Percentiles rank a stretch among this genome's conserved stretches.
Evolutionary conservation across 768 basidiomycete species (phyloP).

Genomic region (Naganishia antarctica): DNA sequence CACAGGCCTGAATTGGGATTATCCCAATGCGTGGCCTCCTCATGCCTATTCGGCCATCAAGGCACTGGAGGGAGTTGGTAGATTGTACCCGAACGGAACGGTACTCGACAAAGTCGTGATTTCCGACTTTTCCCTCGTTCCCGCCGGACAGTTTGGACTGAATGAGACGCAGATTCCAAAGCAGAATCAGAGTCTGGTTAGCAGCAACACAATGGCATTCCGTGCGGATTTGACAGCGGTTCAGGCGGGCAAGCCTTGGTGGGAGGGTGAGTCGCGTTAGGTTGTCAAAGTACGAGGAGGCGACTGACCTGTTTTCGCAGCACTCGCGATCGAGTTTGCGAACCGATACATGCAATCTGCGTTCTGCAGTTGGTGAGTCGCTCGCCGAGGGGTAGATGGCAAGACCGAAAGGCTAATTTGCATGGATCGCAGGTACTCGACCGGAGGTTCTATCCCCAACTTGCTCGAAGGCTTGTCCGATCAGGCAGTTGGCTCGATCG

Average conservation of each 20-base stretch:
- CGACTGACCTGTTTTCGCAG: constrained; percentile 40
- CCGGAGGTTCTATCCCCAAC: constrained; percentile 74
- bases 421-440: constrained; percentile 54
- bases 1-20: constrained; percentile 56
- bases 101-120: constrained; percentile 55
- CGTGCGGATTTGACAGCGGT: constrained; percentile 49
- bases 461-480: constrained; percentile 64
- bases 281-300: constrained; percentile 77
- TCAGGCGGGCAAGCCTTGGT: constrained; percentile 52
- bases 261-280: constrained; percentile 51
- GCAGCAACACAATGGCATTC: constrained; percentile 55
- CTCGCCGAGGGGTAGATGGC: constrained; percentile 36
- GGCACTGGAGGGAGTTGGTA: constrained; percentile 68
- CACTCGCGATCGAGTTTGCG: constrained; percentile 66
- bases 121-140: constrained; percentile 63
- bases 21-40: constrained; percentile 78
- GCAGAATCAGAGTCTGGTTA: constrained; percentile 56
- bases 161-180: constrained; percentile 65
- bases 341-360: constrained; percentile 79
- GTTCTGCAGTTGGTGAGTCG: constrained; percentile 71
- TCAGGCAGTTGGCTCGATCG: constrained; percentile 41
- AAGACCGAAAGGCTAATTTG: neutral
- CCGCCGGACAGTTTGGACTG: constrained; percentile 73
- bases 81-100: constrained; percentile 61
- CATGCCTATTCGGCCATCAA: constrained; percentile 62